Percentiles rank a stretch among this genome's conserved stretches.
These are phyloP conservation scores for Silene noctiflora DNA, from an alignment of 179 eudicot species.

Conservation along the genomic window DNA sequence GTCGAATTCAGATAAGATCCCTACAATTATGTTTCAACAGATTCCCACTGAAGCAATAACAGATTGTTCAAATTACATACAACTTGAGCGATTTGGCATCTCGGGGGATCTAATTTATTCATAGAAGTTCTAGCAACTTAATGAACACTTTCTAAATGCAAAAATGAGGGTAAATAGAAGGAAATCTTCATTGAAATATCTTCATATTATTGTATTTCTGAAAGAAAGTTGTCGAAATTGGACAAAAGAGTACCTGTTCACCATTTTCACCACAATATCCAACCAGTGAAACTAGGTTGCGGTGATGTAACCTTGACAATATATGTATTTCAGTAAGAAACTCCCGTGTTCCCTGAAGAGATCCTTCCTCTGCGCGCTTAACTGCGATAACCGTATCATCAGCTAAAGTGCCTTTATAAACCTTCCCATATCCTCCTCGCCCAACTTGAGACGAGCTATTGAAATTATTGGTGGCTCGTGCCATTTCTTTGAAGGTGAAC, in stretches of 20 bases:
- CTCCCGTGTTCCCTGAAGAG: conserved; percentile 71
- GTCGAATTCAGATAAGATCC: background rate
- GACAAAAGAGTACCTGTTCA: conserved; percentile 50
- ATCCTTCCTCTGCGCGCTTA: conserved; percentile 74
- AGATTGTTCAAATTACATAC: no score
- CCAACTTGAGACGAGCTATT: conserved; percentile 51
- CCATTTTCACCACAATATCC: conserved; percentile 71
- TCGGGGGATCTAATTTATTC: background rate
- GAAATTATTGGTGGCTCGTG: conserved; percentile 52
- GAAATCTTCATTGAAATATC: background rate
- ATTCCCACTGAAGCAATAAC: no score
- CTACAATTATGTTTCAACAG: background rate
- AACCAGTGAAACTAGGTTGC: conserved; percentile 61
- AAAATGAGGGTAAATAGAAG: background rate
- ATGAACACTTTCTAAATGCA: background rate
- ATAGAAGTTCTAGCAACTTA: background rate
- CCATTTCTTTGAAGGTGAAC: conserved; percentile 59
- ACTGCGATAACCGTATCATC: conserved; percentile 57
- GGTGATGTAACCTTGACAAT: conserved; percentile 72
- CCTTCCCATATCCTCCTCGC: conserved; percentile 84
- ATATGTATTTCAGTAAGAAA: conserved; percentile 71
- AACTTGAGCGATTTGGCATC: no score
- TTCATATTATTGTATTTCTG: background rate
- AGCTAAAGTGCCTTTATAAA: conserved; percentile 51
- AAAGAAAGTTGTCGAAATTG: conserved; percentile 1